Percentiles rank a stretch among this genome's conserved stretches.
These are phyloP conservation scores for Mortierella sp. DNA, from an alignment of 371 early-diverging fungal genomes.

Conservation along the genomic window DNA sequence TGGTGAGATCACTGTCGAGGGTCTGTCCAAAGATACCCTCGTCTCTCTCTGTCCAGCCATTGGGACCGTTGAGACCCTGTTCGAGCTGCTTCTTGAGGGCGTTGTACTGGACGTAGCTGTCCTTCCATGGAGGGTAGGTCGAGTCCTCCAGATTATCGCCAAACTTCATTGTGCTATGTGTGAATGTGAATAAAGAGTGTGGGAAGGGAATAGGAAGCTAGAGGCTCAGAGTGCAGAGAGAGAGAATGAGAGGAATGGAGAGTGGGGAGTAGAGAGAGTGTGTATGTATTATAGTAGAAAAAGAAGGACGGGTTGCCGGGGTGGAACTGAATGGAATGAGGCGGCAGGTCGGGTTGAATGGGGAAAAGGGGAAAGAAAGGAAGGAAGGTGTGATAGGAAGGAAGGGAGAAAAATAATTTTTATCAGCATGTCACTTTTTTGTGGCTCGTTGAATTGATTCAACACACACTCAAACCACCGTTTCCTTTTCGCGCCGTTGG, in stretches of 20 bases:
- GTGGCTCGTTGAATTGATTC: no score
- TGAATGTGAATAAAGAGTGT: neutral
- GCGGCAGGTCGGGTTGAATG: constrained; percentile 8
- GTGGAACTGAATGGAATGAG: neutral
- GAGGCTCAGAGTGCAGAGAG: neutral
- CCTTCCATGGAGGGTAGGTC: constrained; percentile 78
- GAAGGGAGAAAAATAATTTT: neutral
- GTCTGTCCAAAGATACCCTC: constrained; percentile 91
- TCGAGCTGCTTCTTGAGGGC: constrained; percentile 82
- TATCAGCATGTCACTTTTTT: no score
- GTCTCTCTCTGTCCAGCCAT: constrained; percentile 76
- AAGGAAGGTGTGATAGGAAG: neutral
- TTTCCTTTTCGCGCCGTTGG: neutral
- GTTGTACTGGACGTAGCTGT: constrained; percentile 88
- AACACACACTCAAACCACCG: no score
- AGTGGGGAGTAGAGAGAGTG: neutral
- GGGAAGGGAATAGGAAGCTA: no score
- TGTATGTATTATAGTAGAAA: neutral
- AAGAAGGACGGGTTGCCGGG: neutral
- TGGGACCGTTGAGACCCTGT: constrained; percentile 53
- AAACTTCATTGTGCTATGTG: constrained; percentile 78
- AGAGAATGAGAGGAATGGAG: neutral
- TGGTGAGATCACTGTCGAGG: constrained; percentile 92
- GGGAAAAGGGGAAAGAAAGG: constrained; percentile 4
- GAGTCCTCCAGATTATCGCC: constrained; percentile 76